A percentile compares a stretch with the other conserved stretches of the same genome.
phyloP scores from a whole-genome alignment of 1,284 basidiomycete species.

The Ustilago bromivora region DNA sequence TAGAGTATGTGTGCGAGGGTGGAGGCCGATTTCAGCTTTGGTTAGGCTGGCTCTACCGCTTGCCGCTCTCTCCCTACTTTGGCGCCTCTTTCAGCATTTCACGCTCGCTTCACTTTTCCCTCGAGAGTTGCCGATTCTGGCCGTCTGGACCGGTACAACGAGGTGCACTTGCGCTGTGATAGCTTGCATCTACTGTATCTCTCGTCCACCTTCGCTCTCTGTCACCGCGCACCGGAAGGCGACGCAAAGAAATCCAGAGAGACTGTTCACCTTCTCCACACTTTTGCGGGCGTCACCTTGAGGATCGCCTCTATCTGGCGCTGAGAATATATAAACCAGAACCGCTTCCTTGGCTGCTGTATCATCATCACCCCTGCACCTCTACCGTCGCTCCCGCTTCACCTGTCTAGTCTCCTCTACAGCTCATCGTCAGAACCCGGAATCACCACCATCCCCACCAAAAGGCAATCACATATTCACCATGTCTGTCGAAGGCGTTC shows the following conservation, averaged over 20 bases:
- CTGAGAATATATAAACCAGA: constrained; percentile 29
- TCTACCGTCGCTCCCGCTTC: neutral
- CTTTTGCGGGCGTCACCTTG: neutral
- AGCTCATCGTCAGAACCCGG: neutral
- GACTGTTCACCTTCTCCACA: constrained; percentile 14
- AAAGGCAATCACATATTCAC: constrained; percentile 18
- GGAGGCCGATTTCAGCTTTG: constrained; percentile 14
- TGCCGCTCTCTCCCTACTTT: constrained; percentile 9
- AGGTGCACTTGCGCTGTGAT: constrained; percentile 19
- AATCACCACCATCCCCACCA: constrained; percentile 2
- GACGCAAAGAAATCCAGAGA: constrained; percentile 1
- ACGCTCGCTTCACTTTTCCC: constrained; percentile 12
- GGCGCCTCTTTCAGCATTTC: constrained; percentile 12
- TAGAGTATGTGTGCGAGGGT: constrained; percentile 1
- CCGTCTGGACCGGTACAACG: constrained; percentile 7
- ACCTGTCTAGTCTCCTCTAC: constrained; percentile 1
- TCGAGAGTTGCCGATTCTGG: constrained; percentile 23
- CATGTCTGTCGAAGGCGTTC: constrained; percentile 69
- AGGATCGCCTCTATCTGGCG: constrained; percentile 9
- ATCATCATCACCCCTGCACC: neutral
- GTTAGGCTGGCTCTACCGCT: constrained; percentile 20
- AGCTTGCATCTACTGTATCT: neutral
- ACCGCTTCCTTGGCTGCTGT: neutral
- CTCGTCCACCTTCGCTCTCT: neutral
- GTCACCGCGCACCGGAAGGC: constrained; percentile 5